Conservation (phyloP, 2,329 filamentous ascomycete genomes). For the Cercospora citrullina region DNA sequence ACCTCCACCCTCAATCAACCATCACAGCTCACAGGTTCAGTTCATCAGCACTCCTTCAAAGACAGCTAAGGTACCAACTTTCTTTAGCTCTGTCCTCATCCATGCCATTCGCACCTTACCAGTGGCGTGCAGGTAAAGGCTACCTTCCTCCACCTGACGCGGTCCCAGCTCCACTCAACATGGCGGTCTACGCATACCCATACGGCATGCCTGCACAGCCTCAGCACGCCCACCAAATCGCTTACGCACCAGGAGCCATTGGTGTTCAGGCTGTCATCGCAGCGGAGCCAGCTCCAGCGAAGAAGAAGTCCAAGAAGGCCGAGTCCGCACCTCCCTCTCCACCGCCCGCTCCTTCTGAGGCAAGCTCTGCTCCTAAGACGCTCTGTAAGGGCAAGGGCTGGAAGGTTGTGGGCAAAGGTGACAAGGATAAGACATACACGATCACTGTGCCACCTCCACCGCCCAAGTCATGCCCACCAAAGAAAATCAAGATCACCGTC, state of each 20-base stretch:
- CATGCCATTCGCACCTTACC: slow-evolving; percentile 32
- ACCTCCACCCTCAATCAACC: neutral
- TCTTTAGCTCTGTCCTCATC: neutral
- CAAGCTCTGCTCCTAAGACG: slow-evolving; percentile 11
- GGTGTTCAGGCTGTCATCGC: slow-evolving; percentile 12
- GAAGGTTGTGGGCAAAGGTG: slow-evolving; percentile 9
- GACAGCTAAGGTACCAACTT: neutral
- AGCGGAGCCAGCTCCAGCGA: slow-evolving; percentile 7
- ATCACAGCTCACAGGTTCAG: slow-evolving; percentile 1
- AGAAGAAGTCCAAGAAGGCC: slow-evolving; percentile 9
- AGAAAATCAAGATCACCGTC: neutral
- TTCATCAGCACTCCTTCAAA: neutral
- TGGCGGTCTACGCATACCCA: slow-evolving; percentile 8
- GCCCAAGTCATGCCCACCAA: neutral
- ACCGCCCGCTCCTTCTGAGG: slow-evolving; percentile 6
- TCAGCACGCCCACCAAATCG: slow-evolving; percentile 18
- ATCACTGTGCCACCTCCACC: slow-evolving; percentile 6
- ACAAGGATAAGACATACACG: neutral
- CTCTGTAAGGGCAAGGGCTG: slow-evolving; percentile 6
- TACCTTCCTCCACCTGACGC: slow-evolving; percentile 27
- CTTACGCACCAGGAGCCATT: slow-evolving; percentile 4
- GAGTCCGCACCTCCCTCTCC: neutral
- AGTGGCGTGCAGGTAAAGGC: slow-evolving; percentile 29
- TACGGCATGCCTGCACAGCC: slow-evolving; percentile 33
- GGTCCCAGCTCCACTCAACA: slow-evolving; percentile 15